Conservation (phyloP, 1,284 basidiomycete genomes). For the Entoloma clypeatum region DNA sequence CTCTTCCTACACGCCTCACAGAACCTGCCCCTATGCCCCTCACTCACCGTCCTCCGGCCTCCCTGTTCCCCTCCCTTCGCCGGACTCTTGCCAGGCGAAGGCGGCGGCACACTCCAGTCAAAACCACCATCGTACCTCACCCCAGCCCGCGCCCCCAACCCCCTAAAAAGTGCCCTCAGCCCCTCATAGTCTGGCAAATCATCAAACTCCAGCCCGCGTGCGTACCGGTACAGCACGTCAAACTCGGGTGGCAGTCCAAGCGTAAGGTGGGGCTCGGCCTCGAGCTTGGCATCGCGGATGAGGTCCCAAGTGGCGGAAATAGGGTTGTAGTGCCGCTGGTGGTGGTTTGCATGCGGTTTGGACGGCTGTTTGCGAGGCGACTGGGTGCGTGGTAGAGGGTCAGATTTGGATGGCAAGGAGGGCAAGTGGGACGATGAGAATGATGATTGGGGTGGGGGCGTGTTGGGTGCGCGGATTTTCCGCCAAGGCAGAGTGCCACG, state of each 20-base stretch:
- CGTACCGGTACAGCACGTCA: constrained; percentile 80
- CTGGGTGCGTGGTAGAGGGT: neutral
- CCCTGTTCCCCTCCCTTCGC: constrained; percentile 17
- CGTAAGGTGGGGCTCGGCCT: constrained; percentile 64
- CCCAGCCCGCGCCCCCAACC: constrained; percentile 47
- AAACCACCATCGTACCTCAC: constrained; percentile 53
- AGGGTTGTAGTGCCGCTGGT: constrained; percentile 41
- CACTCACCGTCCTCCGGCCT: constrained; percentile 25
- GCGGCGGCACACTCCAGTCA: constrained; percentile 41
- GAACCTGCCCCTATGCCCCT: constrained; percentile 27
- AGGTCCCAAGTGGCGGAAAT: constrained; percentile 80
- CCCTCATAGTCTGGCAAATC: constrained; percentile 91
- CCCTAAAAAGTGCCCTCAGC: constrained; percentile 76
- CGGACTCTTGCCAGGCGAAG: constrained; percentile 4
- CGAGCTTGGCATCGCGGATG: constrained; percentile 66
- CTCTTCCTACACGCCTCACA: constrained; percentile 36
- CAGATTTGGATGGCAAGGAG: constrained; percentile 3
- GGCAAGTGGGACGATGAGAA: constrained; percentile 5
- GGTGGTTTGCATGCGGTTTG: constrained; percentile 18
- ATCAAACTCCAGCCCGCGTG: constrained; percentile 83
- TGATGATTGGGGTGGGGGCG: constrained; percentile 36
- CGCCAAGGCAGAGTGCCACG: constrained; percentile 90
- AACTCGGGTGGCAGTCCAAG: constrained; percentile 86
- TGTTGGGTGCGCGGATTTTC: constrained; percentile 61
- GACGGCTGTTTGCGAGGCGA: too few relatives aligned